Evolutionary conservation across 179 eudicot species (phyloP), one percentile per base, ranked within the genome.

Genomic region (Spergularia azorica): DNA sequence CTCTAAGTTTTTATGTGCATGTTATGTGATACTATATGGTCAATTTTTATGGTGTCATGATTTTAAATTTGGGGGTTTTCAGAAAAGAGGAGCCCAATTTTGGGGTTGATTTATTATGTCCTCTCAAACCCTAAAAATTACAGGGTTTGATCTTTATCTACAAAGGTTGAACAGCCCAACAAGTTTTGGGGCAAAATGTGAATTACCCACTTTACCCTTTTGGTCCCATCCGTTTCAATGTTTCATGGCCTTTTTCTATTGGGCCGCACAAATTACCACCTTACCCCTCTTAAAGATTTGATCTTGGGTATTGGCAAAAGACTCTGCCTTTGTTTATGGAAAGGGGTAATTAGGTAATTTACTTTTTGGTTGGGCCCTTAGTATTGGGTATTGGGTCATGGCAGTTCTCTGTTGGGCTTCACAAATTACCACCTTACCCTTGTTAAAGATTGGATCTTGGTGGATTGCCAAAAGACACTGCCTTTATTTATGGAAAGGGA

Each of bases 111-210:
- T 51, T 74, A 38, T 5, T 1, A 5, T 21, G 18, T 10, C 3
- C 13, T 74, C 56, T 66, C 12, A 70, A 76, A 76, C 78, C 78
- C 78, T 66, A 76, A 57, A 76, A 75, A 73, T 5, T 5, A 38
- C 14, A 36, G 16, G 71, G 55, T 76, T 76, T 63, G 64, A 76
- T 76, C 72, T 76, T 74, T 55, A 13, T 56, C 55, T 13, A 21
- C 20, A 15, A 18, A 64, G 50, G 70, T 64, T 64, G 46, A 36
- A 75, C 46, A 76, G 78, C 78, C 78, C 70, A 66, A 13, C 41
- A 2, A 16, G 43, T 11, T 43, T 66, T 15, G 54, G 69, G 69
- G 16, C 41, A 0, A 26, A 60, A 3, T 63, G 5, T 5, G 15
- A 65, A 65, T 14, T 66, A 13, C 26, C 50, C 0, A 9, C 1